These are phyloP conservation scores for Citrus unshiu DNA, from an alignment of 345 rosid genomes.

Conservation along the genomic window DNA sequence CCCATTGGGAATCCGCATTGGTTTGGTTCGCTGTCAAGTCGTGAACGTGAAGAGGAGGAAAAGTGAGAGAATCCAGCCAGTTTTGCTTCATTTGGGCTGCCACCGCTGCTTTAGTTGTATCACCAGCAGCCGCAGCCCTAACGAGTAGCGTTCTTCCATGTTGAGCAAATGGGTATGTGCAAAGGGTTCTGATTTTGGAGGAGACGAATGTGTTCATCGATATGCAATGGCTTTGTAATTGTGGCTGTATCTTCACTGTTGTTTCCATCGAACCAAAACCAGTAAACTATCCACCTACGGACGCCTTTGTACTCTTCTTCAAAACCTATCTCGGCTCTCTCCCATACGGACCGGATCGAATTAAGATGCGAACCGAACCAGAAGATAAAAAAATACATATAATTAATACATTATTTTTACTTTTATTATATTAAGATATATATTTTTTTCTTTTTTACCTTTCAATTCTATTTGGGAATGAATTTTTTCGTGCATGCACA, in stretches of 20 bases:
- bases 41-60: constrained; percentile 16
- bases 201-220: background rate
- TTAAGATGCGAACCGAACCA: no score
- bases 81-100: constrained; percentile 42
- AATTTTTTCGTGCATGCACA: no score
- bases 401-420: no score
- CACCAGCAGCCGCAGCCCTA: background rate
- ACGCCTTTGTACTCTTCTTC: no score
- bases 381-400: no score
- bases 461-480: no score
- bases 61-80: constrained; percentile 68
- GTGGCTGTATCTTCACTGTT: background rate
- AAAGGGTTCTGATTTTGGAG: background rate
- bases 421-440: no score
- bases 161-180: background rate
- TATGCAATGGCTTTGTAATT: background rate
- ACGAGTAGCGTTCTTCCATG: background rate
- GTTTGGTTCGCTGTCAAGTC: background rate
- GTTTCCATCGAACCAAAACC: background rate
- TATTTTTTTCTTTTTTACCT: no score
- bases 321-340: no score
- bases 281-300: no score
- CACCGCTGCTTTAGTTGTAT: constrained; percentile 15
- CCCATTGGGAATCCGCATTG: constrained; percentile 42
- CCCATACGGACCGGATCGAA: no score